Evolutionary conservation across 1,284 basidiomycete species (phyloP), one percentile per base, ranked within the genome.

Genomic region (Naganishia liquefaciens): DNA sequence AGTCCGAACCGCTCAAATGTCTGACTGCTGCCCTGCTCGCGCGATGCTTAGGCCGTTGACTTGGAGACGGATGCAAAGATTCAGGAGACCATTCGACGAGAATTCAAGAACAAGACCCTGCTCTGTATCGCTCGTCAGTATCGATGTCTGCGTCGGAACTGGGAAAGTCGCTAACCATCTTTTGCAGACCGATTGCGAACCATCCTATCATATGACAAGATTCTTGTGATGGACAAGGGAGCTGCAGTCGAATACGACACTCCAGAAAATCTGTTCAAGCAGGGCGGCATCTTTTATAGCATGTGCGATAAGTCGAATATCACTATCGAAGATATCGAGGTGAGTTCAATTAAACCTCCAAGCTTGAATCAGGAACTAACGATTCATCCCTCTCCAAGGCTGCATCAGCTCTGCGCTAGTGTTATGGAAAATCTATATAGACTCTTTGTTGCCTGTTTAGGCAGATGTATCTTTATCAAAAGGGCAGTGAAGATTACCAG

Each of bases 181-280:
- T 19, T 2, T 54, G 25, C 69, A 52, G 73, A 79, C 77, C 84
- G 87, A 37, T 79, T 91, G 42, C 82, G 87, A 60, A 93, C 91
- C 0, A 91, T 93, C 71, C 82, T 93, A 62, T 83, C 83, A 0
- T 92, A 91, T 74, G 89, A 93, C 77, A 80, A 86, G 15, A 88
- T 92, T 64, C 82, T 83, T 15, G 83, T 84, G 51, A 81, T 94
- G 71, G 86, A 90, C 68, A 82, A 84, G 37, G 91, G 91, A 42
- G 67, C 70, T 33, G 75, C 88, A 11, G 88, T 84, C 43, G 88
- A 89, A 75, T 91, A 87, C 72, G 90, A 90, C 75, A 87, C 88
- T 3, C 90, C 90, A 3, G 80, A 90, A 63, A 85, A 84, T 68
- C 81, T 93, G 19, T 93, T 86, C 75, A 80, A 79, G 28, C 80